Evolutionary conservation across 257 asterid genomes (phyloP).

Genomic region (Salvia splendens): DNA sequence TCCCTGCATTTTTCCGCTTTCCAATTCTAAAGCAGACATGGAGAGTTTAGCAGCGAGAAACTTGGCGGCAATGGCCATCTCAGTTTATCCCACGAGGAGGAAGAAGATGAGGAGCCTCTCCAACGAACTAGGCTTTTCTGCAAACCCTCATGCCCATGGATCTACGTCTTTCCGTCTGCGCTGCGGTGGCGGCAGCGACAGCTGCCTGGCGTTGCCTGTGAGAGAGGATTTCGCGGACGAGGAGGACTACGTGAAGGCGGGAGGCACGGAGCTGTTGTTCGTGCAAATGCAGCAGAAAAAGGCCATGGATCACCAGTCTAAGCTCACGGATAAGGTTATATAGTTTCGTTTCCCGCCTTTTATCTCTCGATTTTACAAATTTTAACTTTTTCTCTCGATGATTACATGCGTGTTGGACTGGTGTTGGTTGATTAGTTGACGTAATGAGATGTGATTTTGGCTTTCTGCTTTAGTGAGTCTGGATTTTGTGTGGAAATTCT

Average conservation of each 20-base stretch:
- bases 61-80: slow-evolving; percentile 69
- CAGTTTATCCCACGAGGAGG: slow-evolving; percentile 48
- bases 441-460: too few species aligned
- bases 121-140: slow-evolving; percentile 32
- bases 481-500: too few species aligned
- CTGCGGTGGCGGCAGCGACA: slow-evolving; percentile 51
- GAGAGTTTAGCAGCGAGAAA: slow-evolving; percentile 66
- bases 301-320: slow-evolving; percentile 80
- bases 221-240: slow-evolving; percentile 76
- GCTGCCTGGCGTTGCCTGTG: slow-evolving; percentile 62
- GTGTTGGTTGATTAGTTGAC: too few species aligned
- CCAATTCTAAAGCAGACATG: slow-evolving; percentile 37
- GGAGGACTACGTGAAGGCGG: slow-evolving; percentile 91
- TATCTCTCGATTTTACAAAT: too few species aligned
- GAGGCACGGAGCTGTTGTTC: slow-evolving; percentile 83
- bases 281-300: slow-evolving; percentile 96
- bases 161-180: slow-evolving; percentile 40
- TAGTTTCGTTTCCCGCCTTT: too few species aligned
- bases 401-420: too few species aligned
- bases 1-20: neutral
- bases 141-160: slow-evolving; percentile 31
- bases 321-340: slow-evolving; percentile 76
- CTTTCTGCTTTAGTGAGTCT: too few species aligned
- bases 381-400: too few species aligned
- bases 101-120: slow-evolving; percentile 40